Base-by-base conservation (phyloP, 2,329 filamentous ascomycete species). In the Calonectria fujianensis region DNA sequence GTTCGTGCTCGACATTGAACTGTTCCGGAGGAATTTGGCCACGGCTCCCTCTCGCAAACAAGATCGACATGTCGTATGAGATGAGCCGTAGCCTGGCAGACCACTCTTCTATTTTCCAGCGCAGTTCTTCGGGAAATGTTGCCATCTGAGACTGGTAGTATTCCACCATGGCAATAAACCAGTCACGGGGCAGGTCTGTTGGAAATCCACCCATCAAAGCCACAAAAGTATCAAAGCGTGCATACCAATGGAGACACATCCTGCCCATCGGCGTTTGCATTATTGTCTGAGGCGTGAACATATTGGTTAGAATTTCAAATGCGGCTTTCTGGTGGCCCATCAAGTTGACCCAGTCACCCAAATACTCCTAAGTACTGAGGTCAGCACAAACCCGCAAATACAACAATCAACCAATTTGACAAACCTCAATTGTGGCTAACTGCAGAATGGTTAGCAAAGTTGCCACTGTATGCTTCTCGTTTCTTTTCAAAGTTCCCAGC, bases 281-380 rank as follows among this genome's bases (percentile, higher is more conserved):
- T 54, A 95, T 92, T 0, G 92, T 94, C 75, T 96, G 88, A 0
- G 95, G 94, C 0, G 93, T 95, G 82, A 95, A 96, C 0, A 98
- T 86, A 54, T 93, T 91, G 1, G 90, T 94, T 59, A 98, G 87
- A 80, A 98, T 93, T 76, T 95, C 92, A 81, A 94, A 92, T 0
- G 97, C 97, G 14, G 96, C 97, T 82, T 94, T 95, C 83, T 98
- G 96, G 83, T 98, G 97, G 29, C 96, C 95, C 85, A 97, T 93
- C 20, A 98, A 88, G 80, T 97, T 98, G 69, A 97, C 92, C 96
- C 96, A 98, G 83, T 99, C 97, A 16, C 97, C 97, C 59, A 98
- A 89, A 80, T 96, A 97, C 85, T 98, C 97, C 95, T 98, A 80
- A 57, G 68, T 13, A 35, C 37, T 54, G 27, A 72, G 37, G 32